Evolutionary conservation across 129 eudicot species (phyloP).

Genomic region (Centrapalus pauciflorus): DNA sequence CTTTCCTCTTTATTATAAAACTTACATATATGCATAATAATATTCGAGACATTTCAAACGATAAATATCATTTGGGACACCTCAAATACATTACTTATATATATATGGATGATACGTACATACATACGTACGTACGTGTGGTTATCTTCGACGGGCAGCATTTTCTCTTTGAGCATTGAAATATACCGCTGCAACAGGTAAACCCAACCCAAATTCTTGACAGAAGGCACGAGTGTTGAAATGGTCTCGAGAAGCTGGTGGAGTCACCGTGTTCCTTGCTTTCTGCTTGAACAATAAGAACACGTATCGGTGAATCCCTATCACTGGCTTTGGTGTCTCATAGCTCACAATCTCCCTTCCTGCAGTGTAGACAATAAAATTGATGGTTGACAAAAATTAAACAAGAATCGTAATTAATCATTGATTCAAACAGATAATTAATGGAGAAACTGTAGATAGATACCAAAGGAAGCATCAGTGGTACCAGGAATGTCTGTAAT

Average conservation of each 20-base stretch:
- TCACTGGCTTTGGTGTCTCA: constrained; percentile 82
- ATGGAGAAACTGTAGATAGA: constrained; percentile 9
- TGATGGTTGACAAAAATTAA: not conserved
- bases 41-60: not conserved
- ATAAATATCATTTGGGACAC: not conserved
- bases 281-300: constrained; percentile 73
- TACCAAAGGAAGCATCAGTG: constrained; percentile 85
- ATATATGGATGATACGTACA: not conserved
- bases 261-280: constrained; percentile 61
- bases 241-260: constrained; percentile 65
- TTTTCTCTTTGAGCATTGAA: constrained; percentile 95
- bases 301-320: constrained; percentile 83
- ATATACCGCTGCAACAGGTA: constrained; percentile 81
- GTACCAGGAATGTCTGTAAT: constrained; percentile 95
- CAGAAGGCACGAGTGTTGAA: constrained; percentile 75
- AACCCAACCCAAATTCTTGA: constrained; percentile 60
- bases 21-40: constrained; percentile 3
- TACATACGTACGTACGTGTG: not conserved
- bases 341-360: constrained; percentile 80
- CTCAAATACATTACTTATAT: not conserved
- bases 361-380: not conserved
- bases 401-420: not conserved
- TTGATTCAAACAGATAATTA: not conserved
- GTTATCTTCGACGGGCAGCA: constrained; percentile 80
- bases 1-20: not conserved